Evolutionary conservation across 2,329 filamentous ascomycete species (phyloP).

Genomic region (Fusarium tricinctum): DNA sequence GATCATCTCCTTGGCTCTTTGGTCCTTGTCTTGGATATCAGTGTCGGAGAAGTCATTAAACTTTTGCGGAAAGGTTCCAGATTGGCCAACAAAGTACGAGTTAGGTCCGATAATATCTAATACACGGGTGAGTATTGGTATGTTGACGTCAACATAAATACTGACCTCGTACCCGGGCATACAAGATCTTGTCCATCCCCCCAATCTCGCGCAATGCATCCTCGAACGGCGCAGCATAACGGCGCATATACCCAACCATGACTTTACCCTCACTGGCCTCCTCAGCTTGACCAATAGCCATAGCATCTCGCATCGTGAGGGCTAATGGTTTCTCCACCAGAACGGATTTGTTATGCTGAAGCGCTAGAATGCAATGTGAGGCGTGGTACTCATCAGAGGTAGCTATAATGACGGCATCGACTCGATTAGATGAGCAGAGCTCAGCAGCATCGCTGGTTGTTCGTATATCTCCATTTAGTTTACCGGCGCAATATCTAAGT

Average conservation of each 20-base stretch:
- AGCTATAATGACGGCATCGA: constrained; percentile 68
- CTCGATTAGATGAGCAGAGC: constrained; percentile 58
- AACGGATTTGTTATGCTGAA: constrained; percentile 67
- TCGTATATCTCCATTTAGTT: constrained; percentile 39
- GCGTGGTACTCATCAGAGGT: constrained; percentile 69
- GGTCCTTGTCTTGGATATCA: not conserved
- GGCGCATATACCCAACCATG: constrained; percentile 72
- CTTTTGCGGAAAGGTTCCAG: constrained; percentile 61
- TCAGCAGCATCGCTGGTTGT: constrained; percentile 57
- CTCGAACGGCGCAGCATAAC: constrained; percentile 70
- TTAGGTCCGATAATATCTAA: constrained; percentile 65
- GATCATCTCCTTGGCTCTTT: not conserved
- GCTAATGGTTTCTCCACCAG: constrained; percentile 73
- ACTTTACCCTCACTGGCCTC: constrained; percentile 58
- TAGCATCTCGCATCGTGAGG: constrained; percentile 61
- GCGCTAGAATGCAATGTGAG: constrained; percentile 64
- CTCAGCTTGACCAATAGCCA: constrained; percentile 65
- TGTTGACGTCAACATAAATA: not conserved
- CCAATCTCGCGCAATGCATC: constrained; percentile 68
- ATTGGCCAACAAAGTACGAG: constrained; percentile 61
- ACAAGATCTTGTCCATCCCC: constrained; percentile 65
- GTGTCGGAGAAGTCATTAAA: constrained; percentile 46
- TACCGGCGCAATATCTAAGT: constrained; percentile 47
- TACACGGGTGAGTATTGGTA: not conserved
- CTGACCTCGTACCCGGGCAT: constrained; percentile 61